Evolutionary conservation across 345 rosid species (phyloP), one percentile per base, ranked within the genome.

Genomic region (Salix purpurea): DNA sequence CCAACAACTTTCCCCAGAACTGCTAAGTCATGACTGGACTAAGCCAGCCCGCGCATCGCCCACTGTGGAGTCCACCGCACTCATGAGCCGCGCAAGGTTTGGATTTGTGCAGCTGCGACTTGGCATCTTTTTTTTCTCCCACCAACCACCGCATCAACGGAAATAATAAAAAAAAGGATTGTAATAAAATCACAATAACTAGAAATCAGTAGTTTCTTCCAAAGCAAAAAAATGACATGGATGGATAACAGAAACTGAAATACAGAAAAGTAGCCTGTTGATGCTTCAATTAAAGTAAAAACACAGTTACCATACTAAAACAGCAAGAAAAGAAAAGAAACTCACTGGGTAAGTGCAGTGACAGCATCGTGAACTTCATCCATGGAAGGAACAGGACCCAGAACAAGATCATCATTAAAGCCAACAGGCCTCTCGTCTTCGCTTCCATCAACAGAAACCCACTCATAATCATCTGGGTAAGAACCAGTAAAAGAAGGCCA

Each of bases 351-450:
- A 72, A 95, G 84, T 21, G 98, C 92, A 79, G 97, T 89, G 77
- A 93, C 87, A 69, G 96, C 98, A 6, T 68, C 75, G 6, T 90
- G 86, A 68, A 95, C 94, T 87, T 95, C 99, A 5, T 87, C 93
- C 21, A 77, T 11, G 23, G 94, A 90, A 69, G 98, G 99, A 82
- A 85, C 89, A 78, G 88, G 79, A 26, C 91, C 93, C 4, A 88
- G 79, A 75, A 82, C 58, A 61, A 64, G 82, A 60, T 90, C 90
- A 79, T 88, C 88, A 70, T 65, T 34, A 37, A 69, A 40, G 67
- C 74, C 69, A 76, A n/a, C 14, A 6, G 72, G 30, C 50, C 15
- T 75, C 0, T 69, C 84, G 21, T 74, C 89, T 32, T 74, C 84
- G 67, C 82, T 73, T 77, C 80, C 87, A 69, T 44, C 90, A 56